phyloP scores from a whole-genome alignment of 352 stramenopile species.

The Phytophthora sp. region DNA sequence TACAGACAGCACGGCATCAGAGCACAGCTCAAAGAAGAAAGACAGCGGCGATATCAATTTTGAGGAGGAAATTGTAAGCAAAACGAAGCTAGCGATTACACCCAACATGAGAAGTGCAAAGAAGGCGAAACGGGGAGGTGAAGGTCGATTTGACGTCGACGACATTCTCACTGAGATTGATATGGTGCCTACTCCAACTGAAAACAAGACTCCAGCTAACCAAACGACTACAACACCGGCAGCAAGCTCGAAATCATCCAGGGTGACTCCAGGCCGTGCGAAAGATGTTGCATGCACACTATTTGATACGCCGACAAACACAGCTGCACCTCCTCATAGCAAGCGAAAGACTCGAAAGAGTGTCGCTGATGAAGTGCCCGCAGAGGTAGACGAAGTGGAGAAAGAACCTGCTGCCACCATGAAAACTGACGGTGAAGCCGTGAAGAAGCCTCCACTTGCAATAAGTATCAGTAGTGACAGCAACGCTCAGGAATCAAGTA shows the following conservation, averaged over 20 bases:
- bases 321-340: slow-evolving; percentile 20
- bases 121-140: slow-evolving; percentile 28
- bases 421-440: slow-evolving; percentile 15
- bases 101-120: slow-evolving; percentile 35
- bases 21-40: slow-evolving; percentile 34
- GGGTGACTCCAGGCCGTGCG: slow-evolving; percentile 14
- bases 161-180: slow-evolving; percentile 65
- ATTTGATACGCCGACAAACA: slow-evolving; percentile 63
- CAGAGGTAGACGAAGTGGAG: slow-evolving; percentile 26
- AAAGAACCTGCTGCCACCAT: slow-evolving; percentile 25
- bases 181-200: slow-evolving; percentile 49
- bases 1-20: slow-evolving; percentile 33
- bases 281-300: slow-evolving; percentile 55
- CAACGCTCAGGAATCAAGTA: slow-evolving; percentile 30
- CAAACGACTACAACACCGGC: slow-evolving; percentile 14
- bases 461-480: slow-evolving; percentile 31
- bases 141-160: slow-evolving; percentile 61
- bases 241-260: slow-evolving; percentile 15
- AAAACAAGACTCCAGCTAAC: slow-evolving; percentile 32
- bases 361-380: slow-evolving; percentile 19
- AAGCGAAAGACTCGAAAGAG: slow-evolving; percentile 31
- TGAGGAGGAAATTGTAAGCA: slow-evolving; percentile 29
- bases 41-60: slow-evolving; percentile 21
- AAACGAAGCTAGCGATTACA: slow-evolving; percentile 35
- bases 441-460: slow-evolving; percentile 27